These are phyloP conservation scores for Cladophialophora chaetospira DNA, from an alignment of 2,329 filamentous ascomycete genomes.

Conservation along the genomic window DNA sequence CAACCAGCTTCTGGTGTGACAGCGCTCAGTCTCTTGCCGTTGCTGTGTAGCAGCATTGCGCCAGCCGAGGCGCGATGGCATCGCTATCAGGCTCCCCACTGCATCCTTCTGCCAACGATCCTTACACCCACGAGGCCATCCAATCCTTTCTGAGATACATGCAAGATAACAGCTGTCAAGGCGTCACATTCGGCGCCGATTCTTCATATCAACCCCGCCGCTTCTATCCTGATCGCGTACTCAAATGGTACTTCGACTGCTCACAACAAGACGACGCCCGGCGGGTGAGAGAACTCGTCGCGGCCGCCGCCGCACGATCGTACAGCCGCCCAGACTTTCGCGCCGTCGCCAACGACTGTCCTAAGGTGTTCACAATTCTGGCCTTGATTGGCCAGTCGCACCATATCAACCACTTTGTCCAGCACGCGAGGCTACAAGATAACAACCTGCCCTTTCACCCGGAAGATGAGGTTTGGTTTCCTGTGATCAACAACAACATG, in stretches of 20 bases:
- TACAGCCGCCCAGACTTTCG: background rate
- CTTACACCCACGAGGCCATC: background rate
- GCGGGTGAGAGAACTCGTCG: background rate
- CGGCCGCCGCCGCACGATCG: background rate
- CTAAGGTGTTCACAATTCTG: conserved; percentile 3
- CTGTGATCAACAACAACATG: conserved; percentile 14
- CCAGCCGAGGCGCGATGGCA: conserved; percentile 1
- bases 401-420: conserved; percentile 19
- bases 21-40: background rate
- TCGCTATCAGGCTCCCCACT: background rate
- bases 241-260: conserved; percentile 6
- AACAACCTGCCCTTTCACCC: conserved; percentile 30
- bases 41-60: background rate
- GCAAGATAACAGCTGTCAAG: background rate
- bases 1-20: background rate
- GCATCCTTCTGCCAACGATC: background rate
- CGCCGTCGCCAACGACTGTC: background rate
- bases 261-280: background rate
- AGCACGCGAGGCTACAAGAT: conserved; percentile 22
- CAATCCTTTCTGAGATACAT: background rate
- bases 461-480: conserved; percentile 25
- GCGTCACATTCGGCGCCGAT: background rate
- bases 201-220: background rate
- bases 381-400: conserved; percentile 2
- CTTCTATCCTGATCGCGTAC: background rate